phyloP scores from a whole-genome alignment of 2,329 filamentous ascomycete species.

The Sclerotinia nivalis region DNA sequence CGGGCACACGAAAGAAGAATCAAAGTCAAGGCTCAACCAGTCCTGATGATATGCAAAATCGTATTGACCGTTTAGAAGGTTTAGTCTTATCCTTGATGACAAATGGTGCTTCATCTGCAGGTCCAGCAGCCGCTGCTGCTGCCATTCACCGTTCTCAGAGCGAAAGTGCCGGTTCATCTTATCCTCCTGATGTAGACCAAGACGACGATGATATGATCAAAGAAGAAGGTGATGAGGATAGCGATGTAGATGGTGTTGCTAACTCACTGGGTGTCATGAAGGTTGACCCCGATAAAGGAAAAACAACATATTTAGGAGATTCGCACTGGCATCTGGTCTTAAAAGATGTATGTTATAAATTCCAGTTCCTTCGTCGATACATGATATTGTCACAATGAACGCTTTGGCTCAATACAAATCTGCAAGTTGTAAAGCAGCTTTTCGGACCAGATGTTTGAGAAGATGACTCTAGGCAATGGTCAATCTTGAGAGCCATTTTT shows the following conservation, averaged over 20 bases:
- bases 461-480: background rate
- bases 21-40: slow-evolving; percentile 61
- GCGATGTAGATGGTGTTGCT: slow-evolving; percentile 67
- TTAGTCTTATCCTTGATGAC: slow-evolving; percentile 94
- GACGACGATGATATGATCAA: slow-evolving; percentile 60
- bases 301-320: slow-evolving; percentile 78
- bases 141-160: slow-evolving; percentile 47
- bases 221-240: slow-evolving; percentile 55
- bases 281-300: slow-evolving; percentile 72
- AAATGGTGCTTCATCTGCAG: slow-evolving; percentile 68
- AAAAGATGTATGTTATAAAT: slow-evolving; percentile 55
- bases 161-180: slow-evolving; percentile 38
- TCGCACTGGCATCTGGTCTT: slow-evolving; percentile 82
- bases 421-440: background rate
- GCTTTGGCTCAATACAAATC: background rate
- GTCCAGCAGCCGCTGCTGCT: slow-evolving; percentile 56
- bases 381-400: background rate
- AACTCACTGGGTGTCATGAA: slow-evolving; percentile 80
- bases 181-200: slow-evolving; percentile 49
- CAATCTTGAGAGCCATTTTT: background rate
- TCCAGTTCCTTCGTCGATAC: background rate
- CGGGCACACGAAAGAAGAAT: slow-evolving; percentile 69
- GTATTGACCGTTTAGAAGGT: slow-evolving; percentile 92
- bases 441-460: background rate
- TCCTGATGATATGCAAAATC: slow-evolving; percentile 97